Percentiles rank a stretch among this genome's conserved stretches.
These are phyloP conservation scores for Vigna trinervia DNA, from an alignment of 306 rosid species.

Conservation along the genomic window DNA sequence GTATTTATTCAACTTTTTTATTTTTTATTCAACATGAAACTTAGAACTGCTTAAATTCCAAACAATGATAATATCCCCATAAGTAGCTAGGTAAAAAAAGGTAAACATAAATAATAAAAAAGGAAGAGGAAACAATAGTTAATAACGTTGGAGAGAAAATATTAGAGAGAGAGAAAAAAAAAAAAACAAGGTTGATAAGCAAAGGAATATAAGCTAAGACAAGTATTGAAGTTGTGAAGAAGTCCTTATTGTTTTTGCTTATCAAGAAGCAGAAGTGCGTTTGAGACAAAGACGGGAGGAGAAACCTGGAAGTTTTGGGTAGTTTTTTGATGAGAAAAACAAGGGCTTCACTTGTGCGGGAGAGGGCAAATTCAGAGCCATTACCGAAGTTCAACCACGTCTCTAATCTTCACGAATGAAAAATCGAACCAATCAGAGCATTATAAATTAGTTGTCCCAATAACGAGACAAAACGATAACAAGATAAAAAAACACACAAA, in stretches of 20 bases:
- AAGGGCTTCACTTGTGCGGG: conserved; percentile 75
- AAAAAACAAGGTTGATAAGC: neutral
- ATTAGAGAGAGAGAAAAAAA: too few species aligned
- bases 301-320: conserved; percentile 72
- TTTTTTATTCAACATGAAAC: too few species aligned
- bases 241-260: conserved; percentile 6
- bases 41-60: too few species aligned
- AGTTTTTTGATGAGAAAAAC: conserved; percentile 64
- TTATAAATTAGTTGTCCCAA: conserved; percentile 2
- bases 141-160: too few species aligned
- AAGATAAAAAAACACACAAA: neutral
- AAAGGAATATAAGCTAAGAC: neutral
- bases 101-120: too few species aligned
- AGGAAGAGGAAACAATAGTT: too few species aligned
- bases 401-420: neutral
- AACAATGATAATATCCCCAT: too few species aligned
- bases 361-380: conserved; percentile 80
- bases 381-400: neutral
- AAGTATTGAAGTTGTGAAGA: neutral
- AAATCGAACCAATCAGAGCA: conserved; percentile 40
- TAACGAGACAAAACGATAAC: neutral
- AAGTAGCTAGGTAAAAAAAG: too few species aligned
- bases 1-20: too few species aligned
- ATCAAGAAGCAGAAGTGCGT: neutral
- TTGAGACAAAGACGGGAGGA: conserved; percentile 17